phyloP scores from a whole-genome alignment of 371 early-diverging fungal species.

The Syncephalis fuscata region DNA sequence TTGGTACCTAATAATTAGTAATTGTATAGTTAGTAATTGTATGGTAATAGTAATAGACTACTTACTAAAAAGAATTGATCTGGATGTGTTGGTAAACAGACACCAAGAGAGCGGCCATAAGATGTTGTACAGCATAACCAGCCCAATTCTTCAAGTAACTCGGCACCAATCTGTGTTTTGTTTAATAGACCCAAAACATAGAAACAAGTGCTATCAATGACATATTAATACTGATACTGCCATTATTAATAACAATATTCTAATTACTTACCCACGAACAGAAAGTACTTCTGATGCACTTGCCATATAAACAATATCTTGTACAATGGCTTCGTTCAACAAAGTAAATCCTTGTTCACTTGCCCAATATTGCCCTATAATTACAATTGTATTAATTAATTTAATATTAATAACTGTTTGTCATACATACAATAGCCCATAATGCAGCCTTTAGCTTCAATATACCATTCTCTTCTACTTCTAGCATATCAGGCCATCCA shows the following conservation, averaged over 20 bases:
- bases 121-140: constrained; percentile 53
- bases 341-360: constrained; percentile 48
- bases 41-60: not conserved
- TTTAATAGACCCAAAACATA: constrained; percentile 58
- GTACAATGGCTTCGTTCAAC: constrained; percentile 46
- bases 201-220: constrained; percentile 44
- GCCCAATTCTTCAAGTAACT: constrained; percentile 47
- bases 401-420: not conserved
- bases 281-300: constrained; percentile 47
- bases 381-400: too few relatives aligned
- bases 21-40: not conserved
- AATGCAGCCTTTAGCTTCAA: constrained; percentile 54
- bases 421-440: constrained; percentile 35
- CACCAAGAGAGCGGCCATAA: constrained; percentile 20
- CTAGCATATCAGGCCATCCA: not conserved
- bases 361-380: constrained; percentile 61
- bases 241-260: too few relatives aligned
- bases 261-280: constrained; percentile 47
- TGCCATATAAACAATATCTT: constrained; percentile 51
- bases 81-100: constrained; percentile 50
- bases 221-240: too few relatives aligned
- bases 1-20: not conserved
- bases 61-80: constrained; percentile 37
- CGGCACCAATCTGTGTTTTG: constrained; percentile 49
- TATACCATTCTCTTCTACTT: constrained; percentile 6